phyloP scores from a whole-genome alignment of 129 eudicot genomes.

The sunflower (Helianthus annuus) region HanXRQr2.0-SUNRISE NC_035448.2:37521469-37521968 shows the following conservation, averaged over 20 bases:
- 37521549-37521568: constrained; percentile 15
- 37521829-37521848: constrained; percentile 91
- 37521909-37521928: constrained; percentile 96
- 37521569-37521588: not conserved
- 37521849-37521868: constrained; percentile 81
- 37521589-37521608: not conserved
- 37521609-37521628: not conserved
- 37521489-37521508: constrained; percentile 83
- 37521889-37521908: constrained; percentile 76
- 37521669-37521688: not conserved
- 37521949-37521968: constrained; percentile 89
- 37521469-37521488: constrained; percentile 85
- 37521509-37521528: constrained; percentile 87
- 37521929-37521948: constrained; percentile 96
- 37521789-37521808: constrained; percentile 78
- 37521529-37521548: constrained; percentile 84
- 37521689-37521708: constrained; percentile 71
- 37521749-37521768: constrained; percentile 96
- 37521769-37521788: constrained; percentile 88
- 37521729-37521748: constrained; percentile 88
- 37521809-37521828: constrained; percentile 92
- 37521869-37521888: constrained; percentile 97
- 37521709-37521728: constrained; percentile 92
- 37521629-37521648: not conserved
- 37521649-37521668: not conserved